Evolutionary conservation across 495 filamentous ascomycete species (phyloP).

Genomic region (Terfezia claveryi): DNA sequence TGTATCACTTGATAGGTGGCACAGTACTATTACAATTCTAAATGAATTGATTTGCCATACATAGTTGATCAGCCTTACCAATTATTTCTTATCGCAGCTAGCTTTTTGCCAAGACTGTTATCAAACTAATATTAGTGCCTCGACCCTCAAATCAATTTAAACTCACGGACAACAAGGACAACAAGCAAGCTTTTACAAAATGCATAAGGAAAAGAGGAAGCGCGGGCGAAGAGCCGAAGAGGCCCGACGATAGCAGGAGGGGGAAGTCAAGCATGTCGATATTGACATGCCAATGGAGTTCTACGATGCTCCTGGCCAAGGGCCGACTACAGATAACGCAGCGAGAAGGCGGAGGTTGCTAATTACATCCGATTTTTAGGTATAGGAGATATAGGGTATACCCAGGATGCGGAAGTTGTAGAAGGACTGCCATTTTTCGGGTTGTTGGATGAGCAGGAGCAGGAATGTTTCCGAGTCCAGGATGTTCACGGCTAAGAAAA

Average conservation of each 20-base stretch:
- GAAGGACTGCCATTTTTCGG: constrained; percentile 56
- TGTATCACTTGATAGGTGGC: too few relatives aligned
- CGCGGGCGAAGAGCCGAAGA: constrained; percentile 43
- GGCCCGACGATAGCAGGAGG: constrained; percentile 25
- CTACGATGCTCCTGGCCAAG: not conserved
- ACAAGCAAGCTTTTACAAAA: constrained; percentile 7
- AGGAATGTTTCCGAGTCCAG: constrained; percentile 79
- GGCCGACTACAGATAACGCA: constrained; percentile 14
- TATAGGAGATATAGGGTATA: constrained; percentile 3
- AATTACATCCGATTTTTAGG: constrained; percentile 11
- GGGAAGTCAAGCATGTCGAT: constrained; percentile 19
- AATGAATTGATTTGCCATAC: too few relatives aligned
- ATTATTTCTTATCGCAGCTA: too few relatives aligned
- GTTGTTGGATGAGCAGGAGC: constrained; percentile 68
- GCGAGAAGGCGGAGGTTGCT: constrained; percentile 18
- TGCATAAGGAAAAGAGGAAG: constrained; percentile 43
- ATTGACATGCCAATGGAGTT: not conserved
- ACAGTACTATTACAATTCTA: too few relatives aligned
- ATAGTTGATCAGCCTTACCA: too few relatives aligned
- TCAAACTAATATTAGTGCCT: too few relatives aligned
- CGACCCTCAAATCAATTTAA: not conserved
- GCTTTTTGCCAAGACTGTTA: too few relatives aligned
- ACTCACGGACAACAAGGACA: not conserved
- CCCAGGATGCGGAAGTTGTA: constrained; percentile 3
- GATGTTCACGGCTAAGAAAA: constrained; percentile 76